A percentile compares a stretch with the other conserved stretches of the same genome.
phyloP scores from a whole-genome alignment of 2,329 filamentous ascomycete species.

The Trichophyton rubrum region DNA sequence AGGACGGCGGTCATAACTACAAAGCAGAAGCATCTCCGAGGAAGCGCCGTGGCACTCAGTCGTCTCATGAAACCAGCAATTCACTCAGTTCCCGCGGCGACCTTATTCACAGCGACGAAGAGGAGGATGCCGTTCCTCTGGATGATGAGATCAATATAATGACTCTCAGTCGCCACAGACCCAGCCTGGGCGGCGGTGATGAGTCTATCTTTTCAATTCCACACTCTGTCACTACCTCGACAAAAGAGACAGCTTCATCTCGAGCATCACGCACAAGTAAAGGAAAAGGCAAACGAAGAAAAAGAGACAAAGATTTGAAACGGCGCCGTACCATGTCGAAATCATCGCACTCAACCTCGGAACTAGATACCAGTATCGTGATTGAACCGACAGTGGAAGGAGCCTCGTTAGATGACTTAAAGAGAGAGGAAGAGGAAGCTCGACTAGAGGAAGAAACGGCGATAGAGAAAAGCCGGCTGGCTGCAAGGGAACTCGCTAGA shows the following conservation, averaged over 20 bases:
- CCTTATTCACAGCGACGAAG: slow-evolving; percentile 81
- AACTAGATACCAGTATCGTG: slow-evolving; percentile 15
- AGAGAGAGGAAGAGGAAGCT: slow-evolving; percentile 44
- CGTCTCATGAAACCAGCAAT: slow-evolving; percentile 69
- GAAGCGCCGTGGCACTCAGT: slow-evolving; percentile 64
- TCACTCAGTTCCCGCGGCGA: slow-evolving; percentile 81
- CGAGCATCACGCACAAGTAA: slow-evolving; percentile 29
- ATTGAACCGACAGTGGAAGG: slow-evolving; percentile 23
- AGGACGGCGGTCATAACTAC: slow-evolving; percentile 23
- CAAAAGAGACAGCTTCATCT: slow-evolving; percentile 37
- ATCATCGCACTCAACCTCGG: slow-evolving; percentile 17
- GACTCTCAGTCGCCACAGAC: slow-evolving; percentile 55
- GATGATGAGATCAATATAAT: slow-evolving; percentile 79
- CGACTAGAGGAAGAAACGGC: slow-evolving; percentile 45
- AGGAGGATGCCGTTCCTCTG: slow-evolving; percentile 84
- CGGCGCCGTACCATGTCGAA: slow-evolving; percentile 15
- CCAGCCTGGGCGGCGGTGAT: slow-evolving; percentile 42
- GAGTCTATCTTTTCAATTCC: slow-evolving; percentile 42
- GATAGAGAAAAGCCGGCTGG: slow-evolving; percentile 41
- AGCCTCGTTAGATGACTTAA: slow-evolving; percentile 43
- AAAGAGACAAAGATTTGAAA: slow-evolving; percentile 18
- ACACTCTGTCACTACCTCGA: slow-evolving; percentile 34
- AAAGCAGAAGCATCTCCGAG: not conserved
- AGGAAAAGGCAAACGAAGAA: slow-evolving; percentile 24
- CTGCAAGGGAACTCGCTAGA: slow-evolving; percentile 44